These are phyloP conservation scores for Hansfordia pulvinata DNA, from an alignment of 2,329 filamentous ascomycete genomes.

Conservation along the genomic window DNA sequence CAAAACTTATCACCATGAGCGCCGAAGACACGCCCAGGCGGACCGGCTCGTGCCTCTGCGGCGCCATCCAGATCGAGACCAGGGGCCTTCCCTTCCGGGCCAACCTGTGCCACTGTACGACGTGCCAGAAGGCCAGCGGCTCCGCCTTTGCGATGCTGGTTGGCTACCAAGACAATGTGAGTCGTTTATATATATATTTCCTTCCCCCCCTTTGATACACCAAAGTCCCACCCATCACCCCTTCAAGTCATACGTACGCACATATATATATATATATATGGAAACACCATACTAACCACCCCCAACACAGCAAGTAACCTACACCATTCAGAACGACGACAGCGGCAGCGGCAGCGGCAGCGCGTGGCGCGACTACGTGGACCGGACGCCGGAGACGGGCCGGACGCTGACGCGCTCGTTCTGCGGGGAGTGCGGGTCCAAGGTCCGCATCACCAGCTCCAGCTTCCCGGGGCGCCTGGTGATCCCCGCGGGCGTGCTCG, in stretches of 20 bases:
- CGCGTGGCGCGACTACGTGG: no score
- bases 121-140: slow-evolving; percentile 11
- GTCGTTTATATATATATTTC: neutral
- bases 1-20: slow-evolving; percentile 3
- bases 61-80: slow-evolving; percentile 8
- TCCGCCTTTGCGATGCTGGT: slow-evolving; percentile 5
- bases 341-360: slow-evolving; percentile 6
- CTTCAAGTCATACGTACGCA: neutral
- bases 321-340: slow-evolving; percentile 5
- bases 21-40: slow-evolving; percentile 1
- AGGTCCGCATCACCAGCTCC: slow-evolving; percentile 1
- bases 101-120: slow-evolving; percentile 13
- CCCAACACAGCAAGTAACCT: slow-evolving; percentile 7
- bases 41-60: slow-evolving; percentile 14
- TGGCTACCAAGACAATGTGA: slow-evolving; percentile 9
- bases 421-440: slow-evolving; percentile 10
- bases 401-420: slow-evolving; percentile 7
- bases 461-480: neutral
- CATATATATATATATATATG: neutral
- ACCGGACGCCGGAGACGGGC: slow-evolving; percentile 8
- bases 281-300: neutral
- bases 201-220: neutral
- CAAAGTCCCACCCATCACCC: neutral
- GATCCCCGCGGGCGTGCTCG: slow-evolving; percentile 11
- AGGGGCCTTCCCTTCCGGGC: slow-evolving; percentile 6